Evolutionary conservation across 148 eudicot species (phyloP).

Genomic region (Fagopyrum homotropicum): DNA sequence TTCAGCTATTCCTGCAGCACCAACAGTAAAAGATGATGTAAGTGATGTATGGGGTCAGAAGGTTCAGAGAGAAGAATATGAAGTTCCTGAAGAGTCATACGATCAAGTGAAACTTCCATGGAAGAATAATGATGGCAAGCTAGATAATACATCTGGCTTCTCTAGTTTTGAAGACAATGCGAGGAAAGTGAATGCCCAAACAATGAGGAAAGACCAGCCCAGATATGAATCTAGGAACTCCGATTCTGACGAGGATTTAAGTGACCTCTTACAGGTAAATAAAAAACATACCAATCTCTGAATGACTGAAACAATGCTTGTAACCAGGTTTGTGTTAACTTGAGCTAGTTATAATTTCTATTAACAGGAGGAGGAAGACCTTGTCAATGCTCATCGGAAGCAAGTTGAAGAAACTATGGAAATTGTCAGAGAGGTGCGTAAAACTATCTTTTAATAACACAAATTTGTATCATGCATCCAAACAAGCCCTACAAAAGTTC

Average conservation of each 20-base stretch:
- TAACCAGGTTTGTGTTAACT: background rate
- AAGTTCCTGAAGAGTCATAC: conserved; percentile 55
- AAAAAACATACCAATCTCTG: background rate
- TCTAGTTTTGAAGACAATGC: conserved; percentile 45
- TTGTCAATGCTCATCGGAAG: conserved; percentile 87
- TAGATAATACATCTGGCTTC: conserved; percentile 31
- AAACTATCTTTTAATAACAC: background rate
- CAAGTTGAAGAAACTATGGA: conserved; percentile 99
- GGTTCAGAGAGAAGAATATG: conserved; percentile 58
- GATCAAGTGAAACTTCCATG: conserved; percentile 55
- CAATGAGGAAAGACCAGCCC: conserved; percentile 56
- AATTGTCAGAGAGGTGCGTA: conserved; percentile 79
- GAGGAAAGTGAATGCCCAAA: conserved; percentile 44
- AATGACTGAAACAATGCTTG: background rate
- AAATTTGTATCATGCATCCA: background rate
- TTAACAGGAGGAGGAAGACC: conserved; percentile 95
- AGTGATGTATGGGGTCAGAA: conserved; percentile 58
- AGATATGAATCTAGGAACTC: conserved; percentile 39
- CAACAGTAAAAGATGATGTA: conserved; percentile 52
- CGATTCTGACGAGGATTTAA: conserved; percentile 65
- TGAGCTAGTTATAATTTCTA: background rate
- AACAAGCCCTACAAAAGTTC: no score
- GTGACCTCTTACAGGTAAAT: conserved; percentile 70
- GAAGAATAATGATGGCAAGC: conserved; percentile 54
- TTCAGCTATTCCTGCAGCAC: conserved; percentile 36